Evolutionary conservation across 2,329 filamentous ascomycete species (phyloP).

Genomic region (Penicillium brevicompactum): DNA sequence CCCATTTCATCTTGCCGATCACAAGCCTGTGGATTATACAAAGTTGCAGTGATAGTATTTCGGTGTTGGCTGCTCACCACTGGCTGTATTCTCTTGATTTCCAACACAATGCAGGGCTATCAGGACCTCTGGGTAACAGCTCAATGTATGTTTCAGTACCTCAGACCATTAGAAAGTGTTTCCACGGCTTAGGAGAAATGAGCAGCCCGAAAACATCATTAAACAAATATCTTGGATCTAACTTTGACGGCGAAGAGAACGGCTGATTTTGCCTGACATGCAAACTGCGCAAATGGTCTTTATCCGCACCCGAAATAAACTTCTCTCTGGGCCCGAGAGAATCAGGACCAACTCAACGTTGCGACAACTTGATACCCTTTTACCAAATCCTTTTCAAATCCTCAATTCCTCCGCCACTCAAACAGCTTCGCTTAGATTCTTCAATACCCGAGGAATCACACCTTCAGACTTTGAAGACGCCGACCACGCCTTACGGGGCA

Average conservation of each 20-base stretch:
- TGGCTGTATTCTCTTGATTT: no score
- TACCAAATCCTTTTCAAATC: background rate
- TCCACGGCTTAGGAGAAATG: no score
- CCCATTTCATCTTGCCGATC: no score
- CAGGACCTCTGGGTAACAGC: no score
- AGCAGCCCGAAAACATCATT: no score
- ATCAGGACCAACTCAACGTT: conserved; percentile 8
- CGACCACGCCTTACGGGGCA: conserved; percentile 10
- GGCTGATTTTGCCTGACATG: background rate
- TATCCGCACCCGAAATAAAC: conserved; percentile 33
- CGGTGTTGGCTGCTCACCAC: no score
- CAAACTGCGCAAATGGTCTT: conserved; percentile 21
- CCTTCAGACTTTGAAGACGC: background rate
- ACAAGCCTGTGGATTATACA: no score
- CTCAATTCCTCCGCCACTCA: background rate
- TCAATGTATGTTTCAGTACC: no score
- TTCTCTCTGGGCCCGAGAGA: conserved; percentile 19
- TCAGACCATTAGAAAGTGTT: no score
- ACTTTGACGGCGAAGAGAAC: background rate
- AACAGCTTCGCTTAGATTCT: background rate
- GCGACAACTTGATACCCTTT: conserved; percentile 21
- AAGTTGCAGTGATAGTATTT: no score
- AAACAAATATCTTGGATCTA: no score
- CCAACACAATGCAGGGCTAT: no score
- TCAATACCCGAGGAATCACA: background rate